A percentile compares a stretch with the other conserved stretches of the same genome.
These are phyloP conservation scores for Zangia roseola DNA, from an alignment of 768 basidiomycete species.

Conservation along the genomic window DNA sequence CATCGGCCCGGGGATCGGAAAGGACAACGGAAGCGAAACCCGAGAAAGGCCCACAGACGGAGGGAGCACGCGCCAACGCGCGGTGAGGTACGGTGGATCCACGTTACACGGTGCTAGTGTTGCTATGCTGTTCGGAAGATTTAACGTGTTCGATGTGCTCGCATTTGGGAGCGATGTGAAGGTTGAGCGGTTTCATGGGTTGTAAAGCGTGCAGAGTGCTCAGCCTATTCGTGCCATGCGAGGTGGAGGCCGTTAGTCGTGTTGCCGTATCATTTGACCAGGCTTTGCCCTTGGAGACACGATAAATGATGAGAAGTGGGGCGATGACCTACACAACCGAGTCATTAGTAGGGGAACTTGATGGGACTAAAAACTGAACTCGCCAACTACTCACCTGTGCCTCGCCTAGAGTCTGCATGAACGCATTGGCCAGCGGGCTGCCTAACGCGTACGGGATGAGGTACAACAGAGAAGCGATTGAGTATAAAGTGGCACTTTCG, in stretches of 20 bases:
- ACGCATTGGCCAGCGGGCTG: constrained; percentile 27
- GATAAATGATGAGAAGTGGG: constrained; percentile 46
- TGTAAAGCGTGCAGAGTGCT: constrained; percentile 3
- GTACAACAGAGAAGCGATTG: constrained; percentile 32
- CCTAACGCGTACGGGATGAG: constrained; percentile 24
- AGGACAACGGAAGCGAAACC: no score
- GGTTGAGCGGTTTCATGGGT: constrained; percentile 1
- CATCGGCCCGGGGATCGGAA: no score
- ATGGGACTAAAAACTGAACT: background rate
- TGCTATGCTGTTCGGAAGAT: constrained; percentile 7
- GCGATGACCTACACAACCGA: constrained; percentile 39
- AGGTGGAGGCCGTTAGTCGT: background rate
- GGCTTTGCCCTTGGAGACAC: constrained; percentile 45
- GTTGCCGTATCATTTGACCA: constrained; percentile 32
- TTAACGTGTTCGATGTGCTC: constrained; percentile 2
- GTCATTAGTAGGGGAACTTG: background rate
- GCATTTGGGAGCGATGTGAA: constrained; percentile 16
- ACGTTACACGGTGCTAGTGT: constrained; percentile 3
- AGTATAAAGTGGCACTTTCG: constrained; percentile 35
- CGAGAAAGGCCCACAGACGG: no score
- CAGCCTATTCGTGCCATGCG: constrained; percentile 11
- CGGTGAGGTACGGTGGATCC: no score
- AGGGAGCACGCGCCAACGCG: no score
- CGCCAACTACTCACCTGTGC: constrained; percentile 20
- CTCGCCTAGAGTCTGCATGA: constrained; percentile 31